phyloP scores from a whole-genome alignment of 164 flowering plant species.

The Tetrastigma voinierianum region DNA sequence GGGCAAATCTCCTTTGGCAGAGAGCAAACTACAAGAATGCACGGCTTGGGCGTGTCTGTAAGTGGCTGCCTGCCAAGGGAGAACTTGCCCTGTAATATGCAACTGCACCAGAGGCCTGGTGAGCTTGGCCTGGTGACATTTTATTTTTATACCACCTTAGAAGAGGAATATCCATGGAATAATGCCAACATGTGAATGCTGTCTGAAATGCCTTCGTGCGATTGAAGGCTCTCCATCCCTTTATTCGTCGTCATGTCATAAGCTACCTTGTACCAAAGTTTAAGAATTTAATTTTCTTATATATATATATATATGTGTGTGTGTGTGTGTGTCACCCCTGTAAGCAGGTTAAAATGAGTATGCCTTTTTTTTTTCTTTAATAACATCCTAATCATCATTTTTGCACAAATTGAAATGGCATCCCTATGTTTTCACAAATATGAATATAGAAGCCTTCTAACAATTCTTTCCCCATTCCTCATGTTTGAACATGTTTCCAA shows the following conservation, averaged over 20 bases:
- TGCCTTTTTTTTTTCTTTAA: too few relatives aligned
- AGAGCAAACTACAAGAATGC: constrained; percentile 4
- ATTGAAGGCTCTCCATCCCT: neutral
- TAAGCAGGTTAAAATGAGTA: too few relatives aligned
- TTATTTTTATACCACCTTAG: constrained; percentile 9
- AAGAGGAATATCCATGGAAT: constrained; percentile 15
- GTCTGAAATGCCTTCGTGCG: neutral
- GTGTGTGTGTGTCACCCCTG: too few relatives aligned
- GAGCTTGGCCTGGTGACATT: neutral
- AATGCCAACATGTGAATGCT: constrained; percentile 1
- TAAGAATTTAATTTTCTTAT: neutral
- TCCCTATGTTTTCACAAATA: too few relatives aligned
- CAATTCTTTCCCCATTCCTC: too few relatives aligned
- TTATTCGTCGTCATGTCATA: constrained; percentile 2
- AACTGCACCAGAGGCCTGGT: constrained; percentile 7
- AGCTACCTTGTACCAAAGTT: neutral
- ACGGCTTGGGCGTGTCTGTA: neutral
- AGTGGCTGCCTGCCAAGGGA: constrained; percentile 19
- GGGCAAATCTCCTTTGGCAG: constrained; percentile 39
- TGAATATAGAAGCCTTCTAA: too few relatives aligned
- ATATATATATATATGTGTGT: too few relatives aligned
- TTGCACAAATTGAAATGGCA: too few relatives aligned
- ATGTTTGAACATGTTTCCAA: too few relatives aligned
- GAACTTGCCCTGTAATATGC: constrained; percentile 12
- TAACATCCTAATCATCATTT: too few relatives aligned